Evolutionary conservation across 495 filamentous ascomycete genomes (phyloP).

Genomic region (Recurvomyces mirabilis): DNA sequence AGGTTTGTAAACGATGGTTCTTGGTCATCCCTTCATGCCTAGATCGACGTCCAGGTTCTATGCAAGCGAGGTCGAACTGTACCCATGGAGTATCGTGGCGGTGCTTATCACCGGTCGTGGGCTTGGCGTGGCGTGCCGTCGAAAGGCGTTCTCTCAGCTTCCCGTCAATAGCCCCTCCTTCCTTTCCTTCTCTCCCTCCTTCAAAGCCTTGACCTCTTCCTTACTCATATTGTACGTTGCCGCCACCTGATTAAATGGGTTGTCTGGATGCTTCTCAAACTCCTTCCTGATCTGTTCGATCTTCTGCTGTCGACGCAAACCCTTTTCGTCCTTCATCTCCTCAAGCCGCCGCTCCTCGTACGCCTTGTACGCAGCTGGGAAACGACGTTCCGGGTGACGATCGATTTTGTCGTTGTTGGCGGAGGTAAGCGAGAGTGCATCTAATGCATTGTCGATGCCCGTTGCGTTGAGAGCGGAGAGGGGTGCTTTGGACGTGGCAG

Average conservation of each 20-base stretch:
- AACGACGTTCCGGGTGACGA: constrained; percentile 72
- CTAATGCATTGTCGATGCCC: constrained; percentile 84
- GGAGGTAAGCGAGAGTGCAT: constrained; percentile 60
- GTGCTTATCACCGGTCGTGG: too few species aligned
- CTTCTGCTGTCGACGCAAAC: constrained; percentile 67
- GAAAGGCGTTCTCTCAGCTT: too few species aligned
- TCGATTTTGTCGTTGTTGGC: constrained; percentile 56
- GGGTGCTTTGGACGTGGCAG: constrained; percentile 25
- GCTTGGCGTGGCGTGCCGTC: too few species aligned
- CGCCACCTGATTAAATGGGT: constrained; percentile 78
- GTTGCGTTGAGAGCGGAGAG: constrained; percentile 58
- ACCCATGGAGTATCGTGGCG: too few species aligned
- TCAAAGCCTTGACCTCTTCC: constrained; percentile 62
- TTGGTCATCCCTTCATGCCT: too few species aligned
- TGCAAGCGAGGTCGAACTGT: too few species aligned
- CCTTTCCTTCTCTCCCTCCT: constrained; percentile 57
- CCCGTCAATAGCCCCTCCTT: constrained; percentile 55
- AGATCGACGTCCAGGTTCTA: too few species aligned
- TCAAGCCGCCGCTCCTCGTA: constrained; percentile 74
- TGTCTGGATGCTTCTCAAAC: constrained; percentile 84
- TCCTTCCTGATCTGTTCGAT: constrained; percentile 71
- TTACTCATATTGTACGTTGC: constrained; percentile 62
- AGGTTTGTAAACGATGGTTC: too few species aligned
- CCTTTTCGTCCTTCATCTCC: constrained; percentile 76
- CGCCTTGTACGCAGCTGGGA: constrained; percentile 76